phyloP scores from a whole-genome alignment of 306 rosid genomes.

The Cajanus cajan region DNA sequence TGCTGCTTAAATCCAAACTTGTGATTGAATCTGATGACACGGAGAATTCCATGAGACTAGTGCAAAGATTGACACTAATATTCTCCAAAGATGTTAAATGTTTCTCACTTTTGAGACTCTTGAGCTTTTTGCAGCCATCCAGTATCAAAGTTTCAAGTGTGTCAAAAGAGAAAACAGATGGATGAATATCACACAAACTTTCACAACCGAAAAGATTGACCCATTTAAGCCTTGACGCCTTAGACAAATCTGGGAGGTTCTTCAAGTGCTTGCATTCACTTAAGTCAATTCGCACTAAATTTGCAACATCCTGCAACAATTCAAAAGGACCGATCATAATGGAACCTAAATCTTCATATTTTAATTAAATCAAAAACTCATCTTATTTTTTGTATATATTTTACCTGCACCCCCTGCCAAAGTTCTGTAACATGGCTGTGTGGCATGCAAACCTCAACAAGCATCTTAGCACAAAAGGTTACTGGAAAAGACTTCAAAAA shows the following conservation, averaged over 20 bases:
- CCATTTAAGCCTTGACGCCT: neutral
- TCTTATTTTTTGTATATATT: too few species aligned
- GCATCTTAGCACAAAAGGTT: neutral
- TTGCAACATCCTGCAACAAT: neutral
- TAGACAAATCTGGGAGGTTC: neutral
- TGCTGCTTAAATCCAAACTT: rapidly evolving
- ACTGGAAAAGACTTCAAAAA: neutral
- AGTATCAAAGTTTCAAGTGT: neutral
- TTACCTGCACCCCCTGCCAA: neutral
- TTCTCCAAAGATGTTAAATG: neutral
- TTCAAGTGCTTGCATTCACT: neutral
- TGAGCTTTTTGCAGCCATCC: neutral
- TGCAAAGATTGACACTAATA: rapidly evolving
- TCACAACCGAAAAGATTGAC: neutral
- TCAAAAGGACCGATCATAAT: neutral
- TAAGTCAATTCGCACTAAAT: neutral
- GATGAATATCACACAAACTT: neutral
- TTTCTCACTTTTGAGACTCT: neutral
- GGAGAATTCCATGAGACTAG: neutral
- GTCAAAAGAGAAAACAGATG: neutral
- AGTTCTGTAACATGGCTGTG: neutral
- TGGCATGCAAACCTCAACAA: neutral
- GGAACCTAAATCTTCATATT: too few species aligned
- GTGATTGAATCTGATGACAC: neutral
- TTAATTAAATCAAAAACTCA: too few species aligned